These are phyloP conservation scores for Flaveria bidentis DNA, from an alignment of 129 eudicot genomes.

Conservation along the genomic window DNA sequence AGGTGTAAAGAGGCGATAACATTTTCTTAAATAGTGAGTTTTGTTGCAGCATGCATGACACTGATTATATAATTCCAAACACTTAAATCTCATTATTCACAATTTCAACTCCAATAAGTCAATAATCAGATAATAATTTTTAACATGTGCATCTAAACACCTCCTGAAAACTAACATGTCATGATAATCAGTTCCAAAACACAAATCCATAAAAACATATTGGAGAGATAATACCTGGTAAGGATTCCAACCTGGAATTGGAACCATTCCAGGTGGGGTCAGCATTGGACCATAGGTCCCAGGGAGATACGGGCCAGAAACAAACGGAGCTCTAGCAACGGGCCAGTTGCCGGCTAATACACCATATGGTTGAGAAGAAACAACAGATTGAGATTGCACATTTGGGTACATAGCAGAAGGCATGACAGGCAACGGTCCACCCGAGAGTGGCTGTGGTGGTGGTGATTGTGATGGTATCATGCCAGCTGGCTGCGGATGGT, in stretches of 20 bases:
- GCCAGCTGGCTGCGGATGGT: slow-evolving; percentile 85
- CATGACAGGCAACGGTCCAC: slow-evolving; percentile 43
- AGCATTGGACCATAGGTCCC: slow-evolving; percentile 75
- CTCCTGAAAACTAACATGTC: not conserved
- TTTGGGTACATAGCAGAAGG: slow-evolving; percentile 57
- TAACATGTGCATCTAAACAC: not conserved
- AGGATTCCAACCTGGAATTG: slow-evolving; percentile 80
- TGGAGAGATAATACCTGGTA: slow-evolving; percentile 56
- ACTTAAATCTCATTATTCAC: not conserved
- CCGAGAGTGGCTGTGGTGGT: slow-evolving; percentile 39
- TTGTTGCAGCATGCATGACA: not conserved
- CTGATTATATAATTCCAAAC: not conserved
- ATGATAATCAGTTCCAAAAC: not conserved
- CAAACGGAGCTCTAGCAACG: slow-evolving; percentile 63
- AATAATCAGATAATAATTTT: too few relatives aligned
- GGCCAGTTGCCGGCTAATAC: slow-evolving; percentile 75
- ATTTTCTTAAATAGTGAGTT: not conserved
- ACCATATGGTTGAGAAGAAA: slow-evolving; percentile 77
- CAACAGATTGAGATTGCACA: slow-evolving; percentile 55
- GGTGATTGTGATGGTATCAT: slow-evolving; percentile 32
- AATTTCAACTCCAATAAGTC: not conserved
- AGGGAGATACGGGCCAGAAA: slow-evolving; percentile 73
- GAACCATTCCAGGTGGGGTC: slow-evolving; percentile 71
- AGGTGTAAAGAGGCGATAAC: not conserved
- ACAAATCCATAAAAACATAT: not conserved